Percentiles rank a stretch among this genome's conserved stretches.
Evolutionary conservation across 2,329 filamentous ascomycete genomes (phyloP).

Genomic region (Colletotrichum scovillei): DNA sequence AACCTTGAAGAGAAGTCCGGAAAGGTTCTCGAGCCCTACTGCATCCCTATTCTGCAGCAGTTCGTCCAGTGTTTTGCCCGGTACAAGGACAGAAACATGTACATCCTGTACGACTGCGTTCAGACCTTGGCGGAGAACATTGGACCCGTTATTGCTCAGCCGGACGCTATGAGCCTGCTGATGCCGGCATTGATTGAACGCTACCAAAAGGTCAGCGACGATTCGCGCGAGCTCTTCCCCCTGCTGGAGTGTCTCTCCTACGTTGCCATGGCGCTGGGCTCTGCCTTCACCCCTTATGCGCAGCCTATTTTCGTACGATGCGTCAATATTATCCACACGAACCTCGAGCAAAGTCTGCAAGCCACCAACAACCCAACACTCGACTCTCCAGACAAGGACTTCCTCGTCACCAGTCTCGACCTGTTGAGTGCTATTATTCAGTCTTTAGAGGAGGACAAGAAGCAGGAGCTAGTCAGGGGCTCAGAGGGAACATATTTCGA

Average conservation of each 20-base stretch:
- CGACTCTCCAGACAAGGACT: slow-evolving; percentile 94
- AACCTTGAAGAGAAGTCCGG: slow-evolving; percentile 95
- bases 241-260: slow-evolving; percentile 97
- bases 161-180: slow-evolving; percentile 82
- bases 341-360: slow-evolving; percentile 83
- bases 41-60: slow-evolving; percentile 88
- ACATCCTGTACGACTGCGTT: slow-evolving; percentile 97
- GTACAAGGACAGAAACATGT: slow-evolving; percentile 99
- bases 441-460: slow-evolving; percentile 79
- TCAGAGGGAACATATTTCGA: slow-evolving; percentile 90
- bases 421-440: slow-evolving; percentile 94
- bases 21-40: slow-evolving; percentile 83
- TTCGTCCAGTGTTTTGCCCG: slow-evolving; percentile 92
- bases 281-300: slow-evolving; percentile 86
- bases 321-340: slow-evolving; percentile 90
- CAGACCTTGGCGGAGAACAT: slow-evolving; percentile 96
- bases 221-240: slow-evolving; percentile 93
- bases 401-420: slow-evolving; percentile 93
- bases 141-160: slow-evolving; percentile 81
- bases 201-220: slow-evolving; percentile 87
- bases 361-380: slow-evolving; percentile 74
- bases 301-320: slow-evolving; percentile 88
- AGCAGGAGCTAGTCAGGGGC: slow-evolving; percentile 78
- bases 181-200: slow-evolving; percentile 93
- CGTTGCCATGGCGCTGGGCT: slow-evolving; percentile 86